Evolutionary conservation across 139 green algal genomes (phyloP).

Genomic region (Tetradesmus obliquus): DNA sequence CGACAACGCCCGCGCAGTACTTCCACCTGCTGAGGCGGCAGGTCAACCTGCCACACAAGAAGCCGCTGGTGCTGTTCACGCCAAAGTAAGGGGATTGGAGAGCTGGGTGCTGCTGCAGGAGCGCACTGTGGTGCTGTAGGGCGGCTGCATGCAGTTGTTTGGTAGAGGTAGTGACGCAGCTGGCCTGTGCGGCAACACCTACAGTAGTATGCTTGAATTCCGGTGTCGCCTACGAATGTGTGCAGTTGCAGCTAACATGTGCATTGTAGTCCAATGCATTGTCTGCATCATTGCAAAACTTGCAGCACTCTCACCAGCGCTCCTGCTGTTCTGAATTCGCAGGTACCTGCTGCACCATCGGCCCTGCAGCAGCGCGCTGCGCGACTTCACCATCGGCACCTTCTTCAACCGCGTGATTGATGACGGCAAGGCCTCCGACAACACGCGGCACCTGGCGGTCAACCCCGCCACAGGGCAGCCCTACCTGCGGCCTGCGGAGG

Average conservation of each 20-base stretch:
- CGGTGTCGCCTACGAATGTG: too few species aligned
- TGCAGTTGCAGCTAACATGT: too few species aligned
- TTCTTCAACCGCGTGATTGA: constrained; percentile 85
- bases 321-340: too few species aligned
- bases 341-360: constrained; percentile 86
- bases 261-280: too few species aligned
- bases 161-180: too few species aligned
- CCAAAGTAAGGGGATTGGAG: constrained; percentile 43
- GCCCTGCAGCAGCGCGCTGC: constrained; percentile 69
- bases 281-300: too few species aligned
- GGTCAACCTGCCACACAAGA: constrained; percentile 64
- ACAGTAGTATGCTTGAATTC: too few species aligned
- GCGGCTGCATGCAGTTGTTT: too few species aligned
- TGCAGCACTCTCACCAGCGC: too few species aligned
- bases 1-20: constrained; percentile 80
- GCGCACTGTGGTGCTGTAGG: too few species aligned
- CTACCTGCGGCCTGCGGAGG: constrained; percentile 58
- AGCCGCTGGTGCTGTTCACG: constrained; percentile 72
- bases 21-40: constrained; percentile 75
- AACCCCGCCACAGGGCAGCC: constrained; percentile 47
- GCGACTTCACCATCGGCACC: constrained; percentile 51
- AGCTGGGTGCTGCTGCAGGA: background rate
- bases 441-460: constrained; percentile 63
- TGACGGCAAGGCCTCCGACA: constrained; percentile 76
- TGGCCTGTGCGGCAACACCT: too few species aligned